phyloP scores from a whole-genome alignment of 305 asterid genomes.

The Fraxinus latifolia region DNA sequence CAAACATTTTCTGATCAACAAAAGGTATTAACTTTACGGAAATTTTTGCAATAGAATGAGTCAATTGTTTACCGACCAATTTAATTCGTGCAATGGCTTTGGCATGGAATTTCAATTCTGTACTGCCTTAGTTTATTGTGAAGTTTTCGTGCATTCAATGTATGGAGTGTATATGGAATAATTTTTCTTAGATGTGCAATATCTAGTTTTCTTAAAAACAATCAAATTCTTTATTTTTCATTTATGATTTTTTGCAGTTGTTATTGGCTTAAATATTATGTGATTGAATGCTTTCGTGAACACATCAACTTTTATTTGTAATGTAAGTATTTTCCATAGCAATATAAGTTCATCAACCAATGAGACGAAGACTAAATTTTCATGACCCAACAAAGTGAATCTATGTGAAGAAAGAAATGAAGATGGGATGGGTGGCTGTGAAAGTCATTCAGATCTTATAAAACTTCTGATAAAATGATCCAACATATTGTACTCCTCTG shows the following conservation, averaged over 20 bases:
- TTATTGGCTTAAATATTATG: neutral
- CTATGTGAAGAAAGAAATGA: neutral
- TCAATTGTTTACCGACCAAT: neutral
- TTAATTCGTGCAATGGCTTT: neutral
- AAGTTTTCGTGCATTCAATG: neutral
- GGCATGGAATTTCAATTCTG: neutral
- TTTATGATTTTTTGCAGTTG: neutral
- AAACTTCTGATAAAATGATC: neutral
- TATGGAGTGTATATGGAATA: neutral
- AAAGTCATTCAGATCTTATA: neutral
- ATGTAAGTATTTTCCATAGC: neutral
- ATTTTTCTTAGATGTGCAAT: neutral
- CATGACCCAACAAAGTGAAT: neutral
- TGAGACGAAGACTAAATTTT: neutral
- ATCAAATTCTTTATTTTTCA: neutral
- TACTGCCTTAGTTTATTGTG: neutral
- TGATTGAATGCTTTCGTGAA: neutral
- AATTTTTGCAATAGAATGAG: neutral
- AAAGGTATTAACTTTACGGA: slow-evolving; percentile 37
- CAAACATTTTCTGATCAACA: slow-evolving; percentile 29
- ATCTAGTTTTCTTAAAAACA: neutral
- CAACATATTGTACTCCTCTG: neutral
- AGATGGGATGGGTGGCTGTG: neutral
- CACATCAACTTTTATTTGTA: neutral
- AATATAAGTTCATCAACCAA: neutral